Evolutionary conservation across 192 early-diverging fungal genomes (phyloP).

Genomic region (Linnemannia zychae): DNA sequence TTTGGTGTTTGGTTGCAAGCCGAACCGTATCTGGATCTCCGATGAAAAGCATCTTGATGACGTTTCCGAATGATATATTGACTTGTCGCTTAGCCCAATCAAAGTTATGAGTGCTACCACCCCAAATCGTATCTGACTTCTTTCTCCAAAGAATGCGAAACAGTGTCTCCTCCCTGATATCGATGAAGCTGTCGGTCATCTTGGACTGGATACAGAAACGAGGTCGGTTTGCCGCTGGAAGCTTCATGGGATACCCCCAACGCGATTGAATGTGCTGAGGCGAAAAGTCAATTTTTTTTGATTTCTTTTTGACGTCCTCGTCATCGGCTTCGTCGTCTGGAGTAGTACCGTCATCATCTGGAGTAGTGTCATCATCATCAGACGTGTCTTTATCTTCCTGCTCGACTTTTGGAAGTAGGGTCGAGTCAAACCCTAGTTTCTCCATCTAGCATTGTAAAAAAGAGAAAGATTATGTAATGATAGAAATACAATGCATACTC

Average conservation of each 20-base stretch:
- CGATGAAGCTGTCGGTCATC: constrained; percentile 15
- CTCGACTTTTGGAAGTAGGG: not conserved
- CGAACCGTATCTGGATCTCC: not conserved
- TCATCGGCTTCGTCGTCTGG: not conserved
- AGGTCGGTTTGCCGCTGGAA: not conserved
- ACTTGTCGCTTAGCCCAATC: not conserved
- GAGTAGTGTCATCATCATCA: not conserved
- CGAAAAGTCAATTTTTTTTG: no score
- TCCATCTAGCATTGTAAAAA: not conserved
- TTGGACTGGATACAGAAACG: not conserved
- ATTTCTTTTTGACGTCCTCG: not conserved
- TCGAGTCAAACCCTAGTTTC: not conserved
- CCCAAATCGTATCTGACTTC: not conserved
- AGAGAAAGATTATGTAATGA: no score
- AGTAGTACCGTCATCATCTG: not conserved
- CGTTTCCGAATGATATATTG: not conserved
- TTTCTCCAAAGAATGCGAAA: not conserved
- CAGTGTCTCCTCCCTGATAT: not conserved
- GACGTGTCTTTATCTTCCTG: not conserved
- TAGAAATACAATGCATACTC: no score
- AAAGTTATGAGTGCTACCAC: not conserved
- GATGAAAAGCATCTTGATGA: constrained; percentile 18
- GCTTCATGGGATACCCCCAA: not conserved
- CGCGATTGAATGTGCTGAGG: no score
- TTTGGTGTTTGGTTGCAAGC: not conserved